Evolutionary conservation across 2,329 filamentous ascomycete species (phyloP).

Genomic region (Microdochium trichocladiopsis): DNA sequence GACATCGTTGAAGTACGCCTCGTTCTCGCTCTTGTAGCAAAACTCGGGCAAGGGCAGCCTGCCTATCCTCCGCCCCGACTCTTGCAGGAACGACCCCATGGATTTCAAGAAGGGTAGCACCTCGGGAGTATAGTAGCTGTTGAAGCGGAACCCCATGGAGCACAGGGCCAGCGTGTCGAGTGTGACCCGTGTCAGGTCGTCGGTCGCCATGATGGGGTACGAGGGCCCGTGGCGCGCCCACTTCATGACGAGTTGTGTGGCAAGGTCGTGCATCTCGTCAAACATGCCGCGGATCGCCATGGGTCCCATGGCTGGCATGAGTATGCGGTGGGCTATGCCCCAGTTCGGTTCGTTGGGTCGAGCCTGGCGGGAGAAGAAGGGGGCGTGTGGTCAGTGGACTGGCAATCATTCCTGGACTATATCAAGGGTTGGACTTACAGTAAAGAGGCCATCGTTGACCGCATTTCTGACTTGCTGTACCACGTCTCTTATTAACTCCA

Average conservation of each 20-base stretch:
- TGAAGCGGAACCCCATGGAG: constrained; percentile 49
- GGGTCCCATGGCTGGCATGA: constrained; percentile 49
- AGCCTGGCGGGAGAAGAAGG: too few relatives aligned
- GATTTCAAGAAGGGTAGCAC: constrained; percentile 6
- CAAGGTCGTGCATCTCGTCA: constrained; percentile 43
- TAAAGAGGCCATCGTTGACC: constrained; percentile 18
- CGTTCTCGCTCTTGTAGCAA: constrained; percentile 38
- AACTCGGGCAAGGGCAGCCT: constrained; percentile 39
- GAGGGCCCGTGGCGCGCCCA: constrained; percentile 37
- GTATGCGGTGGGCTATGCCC: constrained; percentile 44
- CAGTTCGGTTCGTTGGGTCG: constrained; percentile 29
- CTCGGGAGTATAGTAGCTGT: constrained; percentile 22
- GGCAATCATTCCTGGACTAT: too few relatives aligned
- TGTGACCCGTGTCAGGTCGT: constrained; percentile 56
- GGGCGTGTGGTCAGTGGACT: too few relatives aligned
- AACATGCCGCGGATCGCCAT: constrained; percentile 47
- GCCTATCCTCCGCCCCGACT: too few relatives aligned
- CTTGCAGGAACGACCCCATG: background rate
- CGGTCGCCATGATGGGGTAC: constrained; percentile 41
- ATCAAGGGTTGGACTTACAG: too few relatives aligned
- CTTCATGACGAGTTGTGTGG: constrained; percentile 44
- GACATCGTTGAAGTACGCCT: constrained; percentile 48
- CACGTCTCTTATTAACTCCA: too few relatives aligned
- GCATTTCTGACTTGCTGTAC: constrained; percentile 44
- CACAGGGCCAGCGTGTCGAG: constrained; percentile 57